Conservation (phyloP, 1,284 basidiomycete genomes). For the Ustilago nuda region DNA sequence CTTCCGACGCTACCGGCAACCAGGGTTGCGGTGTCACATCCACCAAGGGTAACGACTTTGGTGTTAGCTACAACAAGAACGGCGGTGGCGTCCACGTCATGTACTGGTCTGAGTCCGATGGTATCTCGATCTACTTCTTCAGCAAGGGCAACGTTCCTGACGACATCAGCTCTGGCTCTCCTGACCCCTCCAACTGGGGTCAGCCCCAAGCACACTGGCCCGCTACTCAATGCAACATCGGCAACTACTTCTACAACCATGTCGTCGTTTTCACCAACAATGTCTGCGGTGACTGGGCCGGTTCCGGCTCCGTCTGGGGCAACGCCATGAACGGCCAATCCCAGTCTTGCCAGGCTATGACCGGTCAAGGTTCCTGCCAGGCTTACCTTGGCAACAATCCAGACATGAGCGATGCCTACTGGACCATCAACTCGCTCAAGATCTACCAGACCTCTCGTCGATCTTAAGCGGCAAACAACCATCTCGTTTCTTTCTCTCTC, state of each 20-base stretch:
- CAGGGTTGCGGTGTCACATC: conserved; percentile 77
- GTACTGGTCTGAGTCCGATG: conserved; percentile 56
- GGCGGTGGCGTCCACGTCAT: conserved; percentile 74
- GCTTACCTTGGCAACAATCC: conserved; percentile 45
- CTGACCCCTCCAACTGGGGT: conserved; percentile 72
- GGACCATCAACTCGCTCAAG: conserved; percentile 58
- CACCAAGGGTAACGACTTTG: conserved; percentile 72
- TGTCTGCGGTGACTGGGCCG: conserved; percentile 56
- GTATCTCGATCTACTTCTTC: conserved; percentile 75
- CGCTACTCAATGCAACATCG: conserved; percentile 70
- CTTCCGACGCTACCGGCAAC: conserved; percentile 74
- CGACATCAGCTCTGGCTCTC: conserved; percentile 68
- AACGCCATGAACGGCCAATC: conserved; percentile 51
- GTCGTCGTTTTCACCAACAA: conserved; percentile 57
- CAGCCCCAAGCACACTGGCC: conserved; percentile 74
- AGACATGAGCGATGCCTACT: conserved; percentile 49
- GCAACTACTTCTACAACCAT: conserved; percentile 70
- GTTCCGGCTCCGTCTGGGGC: conserved; percentile 42
- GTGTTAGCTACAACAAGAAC: conserved; percentile 74
- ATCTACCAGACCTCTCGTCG: conserved; percentile 52
- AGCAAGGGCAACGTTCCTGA: conserved; percentile 71
- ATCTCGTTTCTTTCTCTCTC: conserved; percentile 3
- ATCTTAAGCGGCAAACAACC: conserved; percentile 12
- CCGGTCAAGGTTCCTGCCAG: conserved; percentile 32
- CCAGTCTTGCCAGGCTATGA: conserved; percentile 46